Base-by-base conservation (phyloP, 2,329 filamentous ascomycete genomes). In the Colletotrichum sp. region DNA sequence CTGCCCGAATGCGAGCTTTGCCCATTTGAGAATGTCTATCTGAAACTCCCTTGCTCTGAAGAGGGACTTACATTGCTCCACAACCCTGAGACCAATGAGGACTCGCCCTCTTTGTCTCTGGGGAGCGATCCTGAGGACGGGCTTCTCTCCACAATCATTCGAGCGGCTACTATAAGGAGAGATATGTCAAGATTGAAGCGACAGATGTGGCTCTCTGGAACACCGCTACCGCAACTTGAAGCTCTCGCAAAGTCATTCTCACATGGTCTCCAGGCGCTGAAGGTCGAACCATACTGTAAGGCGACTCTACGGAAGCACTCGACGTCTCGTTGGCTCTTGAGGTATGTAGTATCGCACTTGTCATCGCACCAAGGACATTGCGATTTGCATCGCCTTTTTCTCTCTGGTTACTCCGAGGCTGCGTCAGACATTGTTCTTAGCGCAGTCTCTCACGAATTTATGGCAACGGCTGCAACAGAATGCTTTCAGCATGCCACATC, bases 1-100 rank as follows among this genome's bases (percentile, higher is more conserved):
- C 82, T 87, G 56, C 83, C 84, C 5, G 86, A 88, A 75, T 87
- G 86, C 75, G 83, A 86, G n/a, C 81, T 87, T 9, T 87, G 85
- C 81, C 82, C 83, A 3, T 81, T 83, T 16, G 86, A 87, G 34
- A 81, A 80, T 21, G 86, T 88, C 30, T 83, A 86, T 73, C 81
- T 88, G 43, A 81, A 84, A 28, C 78, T 87, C 55, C 86, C 86
- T 0, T 86, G 85, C 77, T 83, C 84, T 64, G 86, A 88, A 76
- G 83, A 85, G 72, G 85, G 87, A 52, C 88, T 88, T 75, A 65
- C 77, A n/a, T 55, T 62, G 13, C 61, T 75, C 4, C 21, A 28
- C 16, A 21, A 58, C 55, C 21, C 55, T 8, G 26, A 26, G 13
- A 28, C 13, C 14, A 28, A 10, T 18, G 21, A 58, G 26, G 12